Conservation (phyloP, 2,329 filamentous ascomycete species). For the Beauveria rudraprayagi region DNA sequence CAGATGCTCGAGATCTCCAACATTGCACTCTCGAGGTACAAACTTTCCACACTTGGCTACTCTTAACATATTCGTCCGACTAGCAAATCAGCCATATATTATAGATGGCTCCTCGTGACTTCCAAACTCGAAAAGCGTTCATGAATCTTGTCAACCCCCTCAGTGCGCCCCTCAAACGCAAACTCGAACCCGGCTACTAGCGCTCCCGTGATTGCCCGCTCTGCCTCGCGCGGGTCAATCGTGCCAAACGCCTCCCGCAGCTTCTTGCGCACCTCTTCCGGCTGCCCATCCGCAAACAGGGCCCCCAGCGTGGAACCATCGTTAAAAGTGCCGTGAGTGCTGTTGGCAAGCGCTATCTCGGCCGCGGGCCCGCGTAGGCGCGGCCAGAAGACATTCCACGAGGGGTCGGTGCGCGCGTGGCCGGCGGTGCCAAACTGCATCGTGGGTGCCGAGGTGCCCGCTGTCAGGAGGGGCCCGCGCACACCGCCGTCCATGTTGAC, state of each 20-base stretch:
- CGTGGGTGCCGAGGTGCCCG: slow-evolving; percentile 18
- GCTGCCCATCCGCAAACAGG: slow-evolving; percentile 4
- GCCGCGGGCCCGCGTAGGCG: slow-evolving; percentile 13
- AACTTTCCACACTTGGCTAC: neutral
- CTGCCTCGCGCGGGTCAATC: neutral
- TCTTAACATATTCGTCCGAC: neutral
- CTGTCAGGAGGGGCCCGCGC: slow-evolving; percentile 15
- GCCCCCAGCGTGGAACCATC: slow-evolving; percentile 13
- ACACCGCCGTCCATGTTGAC: slow-evolving; percentile 30
- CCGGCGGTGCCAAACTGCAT: slow-evolving; percentile 13
- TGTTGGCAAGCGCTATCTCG: slow-evolving; percentile 14
- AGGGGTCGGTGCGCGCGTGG: slow-evolving; percentile 14
- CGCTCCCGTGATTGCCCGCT: neutral
- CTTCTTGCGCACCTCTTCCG: neutral
- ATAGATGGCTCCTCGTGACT: slow-evolving; percentile 1
- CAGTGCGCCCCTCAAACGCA: neutral
- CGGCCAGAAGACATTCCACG: slow-evolving; percentile 16
- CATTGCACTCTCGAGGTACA: too few relatives aligned
- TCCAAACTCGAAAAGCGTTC: neutral
- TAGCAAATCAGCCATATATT: neutral
- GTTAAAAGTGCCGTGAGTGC: slow-evolving; percentile 16
- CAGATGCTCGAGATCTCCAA: too few relatives aligned
- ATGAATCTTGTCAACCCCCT: neutral
- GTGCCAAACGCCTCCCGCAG: neutral
- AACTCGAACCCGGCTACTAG: slow-evolving; percentile 3